phyloP scores from a whole-genome alignment of 805 yeast species.

The Ogataea angusta region DNA sequence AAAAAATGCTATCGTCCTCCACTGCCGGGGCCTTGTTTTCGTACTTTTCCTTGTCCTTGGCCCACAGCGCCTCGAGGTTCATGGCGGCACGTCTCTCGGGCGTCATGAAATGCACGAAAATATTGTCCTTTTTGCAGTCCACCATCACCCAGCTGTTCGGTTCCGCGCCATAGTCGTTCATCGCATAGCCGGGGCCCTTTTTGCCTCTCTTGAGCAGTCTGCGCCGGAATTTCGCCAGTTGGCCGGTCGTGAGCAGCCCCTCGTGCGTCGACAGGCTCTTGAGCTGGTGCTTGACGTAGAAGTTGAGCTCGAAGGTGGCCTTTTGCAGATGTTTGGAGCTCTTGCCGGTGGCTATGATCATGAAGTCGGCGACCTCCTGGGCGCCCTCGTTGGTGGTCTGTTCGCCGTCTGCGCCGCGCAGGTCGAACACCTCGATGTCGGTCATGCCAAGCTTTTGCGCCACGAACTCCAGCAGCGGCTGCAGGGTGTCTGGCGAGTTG shows the following conservation, averaged over 20 bases:
- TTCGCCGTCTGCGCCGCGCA: conserved; percentile 38
- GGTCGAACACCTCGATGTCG: conserved; percentile 63
- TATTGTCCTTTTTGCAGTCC: conserved; percentile 59
- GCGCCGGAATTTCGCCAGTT: conserved; percentile 47
- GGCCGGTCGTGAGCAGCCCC: conserved; percentile 64
- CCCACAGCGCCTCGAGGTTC: conserved; percentile 70
- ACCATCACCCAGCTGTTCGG: conserved; percentile 83
- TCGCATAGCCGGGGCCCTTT: conserved; percentile 49
- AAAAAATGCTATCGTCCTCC: conserved; percentile 41
- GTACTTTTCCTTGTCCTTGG: conserved; percentile 20
- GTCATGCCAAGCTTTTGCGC: conserved; percentile 62
- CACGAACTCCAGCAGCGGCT: conserved; percentile 43
- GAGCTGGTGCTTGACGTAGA: conserved; percentile 52
- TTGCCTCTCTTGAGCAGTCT: conserved; percentile 53
- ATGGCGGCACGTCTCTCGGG: conserved; percentile 62
- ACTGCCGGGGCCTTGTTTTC: conserved; percentile 14
- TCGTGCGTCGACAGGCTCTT: conserved; percentile 54
- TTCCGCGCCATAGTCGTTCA: conserved; percentile 52
- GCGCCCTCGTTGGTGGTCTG: conserved; percentile 28
- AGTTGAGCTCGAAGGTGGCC: conserved; percentile 59
- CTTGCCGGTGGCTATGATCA: conserved; percentile 73
- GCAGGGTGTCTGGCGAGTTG: conserved; percentile 52
- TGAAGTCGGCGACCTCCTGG: conserved; percentile 40
- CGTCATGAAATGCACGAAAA: conserved; percentile 72
- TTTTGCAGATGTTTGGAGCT: conserved; percentile 71